Evolutionary conservation across 148 eudicot species (phyloP), one percentile per base, ranked within the genome.

Genomic region (Mesembryanthemum crystallinum): DNA sequence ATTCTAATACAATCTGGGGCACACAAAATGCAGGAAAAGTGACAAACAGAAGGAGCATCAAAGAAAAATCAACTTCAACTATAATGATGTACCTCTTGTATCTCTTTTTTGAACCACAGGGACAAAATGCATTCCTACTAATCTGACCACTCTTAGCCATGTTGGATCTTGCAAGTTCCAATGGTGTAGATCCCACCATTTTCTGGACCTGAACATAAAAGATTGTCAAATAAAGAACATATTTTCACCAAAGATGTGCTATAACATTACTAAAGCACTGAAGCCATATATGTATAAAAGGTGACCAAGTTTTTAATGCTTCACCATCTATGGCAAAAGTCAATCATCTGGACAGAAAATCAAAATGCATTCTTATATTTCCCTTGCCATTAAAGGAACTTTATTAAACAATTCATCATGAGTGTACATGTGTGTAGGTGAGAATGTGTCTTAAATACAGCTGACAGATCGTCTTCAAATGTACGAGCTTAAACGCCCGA

Each of bases 141-240:
- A 90, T 93, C 84, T 83, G 88, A 72, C 98, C 98, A 73, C 89
- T 93, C 87, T 90, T 84, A 37, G 96, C 98, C 96, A 93, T 72
- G 83, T 88, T 93, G 24, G 91, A 83, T 77, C 71, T 84, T 20
- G 97, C 97, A 80, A 89, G 82, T 84, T 88, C 97, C 79, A 88
- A 8, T 30, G 93, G 89, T 17, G 91, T 83, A 43, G 89, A 75
- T 60, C 97, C 97, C 97, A 91, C 85, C 75, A 91, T 49, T 81
- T 89, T 91, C 82, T 91, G 97, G 29, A 89, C 85, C 97, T 91
- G 74, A 37, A 64, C 52, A 21, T 10, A 14, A 58, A 12, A 7
- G 15, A 52, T 14, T 5, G 12, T 23, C 70, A 29, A 35, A 21
- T 65, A 51, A 51, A 27, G 12, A 69, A 27, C 12, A 0, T 42